Base-by-base conservation (phyloP, 768 basidiomycete species). In the Tulasnella sp. region DNA sequence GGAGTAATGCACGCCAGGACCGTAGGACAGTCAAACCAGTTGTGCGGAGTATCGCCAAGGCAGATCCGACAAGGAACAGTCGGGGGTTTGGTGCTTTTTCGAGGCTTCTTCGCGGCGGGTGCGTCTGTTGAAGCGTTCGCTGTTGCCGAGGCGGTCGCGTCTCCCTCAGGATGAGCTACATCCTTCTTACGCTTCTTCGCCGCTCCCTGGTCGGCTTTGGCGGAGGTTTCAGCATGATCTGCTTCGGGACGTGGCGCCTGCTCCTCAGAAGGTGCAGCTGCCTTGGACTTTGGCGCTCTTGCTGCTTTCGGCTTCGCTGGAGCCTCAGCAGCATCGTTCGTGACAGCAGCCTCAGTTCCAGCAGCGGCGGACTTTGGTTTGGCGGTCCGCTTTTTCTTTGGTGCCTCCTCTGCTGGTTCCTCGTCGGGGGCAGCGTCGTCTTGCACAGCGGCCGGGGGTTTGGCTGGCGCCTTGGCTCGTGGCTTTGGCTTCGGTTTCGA, bases 11-110 rank as follows among this genome's bases (percentile, higher is more conserved):
- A 34, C 14, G 31, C 64, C 28, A 69, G 64, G 28, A 69, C 18
- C 64, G 34, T 28, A 31, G 64, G 64, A 37, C 64, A 69, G 28
- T 69, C 64, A n/a, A 69, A 69, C 64, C 64, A 69, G 28, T 69
- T 34, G 64, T 69, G 64, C 28, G 5, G 28, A 69, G 64, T 12
- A 34, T 28, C 7, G 28, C 28, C 14, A n/a, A 34, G 64, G 64
- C 64, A 69, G 28, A 69, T 69, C 34, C 64, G 64, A 31, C 64
- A 69, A 14, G 64, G 28, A 28, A 5, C 28, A 12, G 64, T 31
- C 31, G 64, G 8, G 3, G 64, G 64, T 14, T 69, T 69, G 34
- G 31, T 18, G 64, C 64, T 69, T 12, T 34, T 69, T 69, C 64
- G 64, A 34, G 64, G 64, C 11, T 69, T 69, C 28, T 69, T 69